Conservation (phyloP, 2,329 filamentous ascomycete species). For the Clonostachys byssicola region DNA sequence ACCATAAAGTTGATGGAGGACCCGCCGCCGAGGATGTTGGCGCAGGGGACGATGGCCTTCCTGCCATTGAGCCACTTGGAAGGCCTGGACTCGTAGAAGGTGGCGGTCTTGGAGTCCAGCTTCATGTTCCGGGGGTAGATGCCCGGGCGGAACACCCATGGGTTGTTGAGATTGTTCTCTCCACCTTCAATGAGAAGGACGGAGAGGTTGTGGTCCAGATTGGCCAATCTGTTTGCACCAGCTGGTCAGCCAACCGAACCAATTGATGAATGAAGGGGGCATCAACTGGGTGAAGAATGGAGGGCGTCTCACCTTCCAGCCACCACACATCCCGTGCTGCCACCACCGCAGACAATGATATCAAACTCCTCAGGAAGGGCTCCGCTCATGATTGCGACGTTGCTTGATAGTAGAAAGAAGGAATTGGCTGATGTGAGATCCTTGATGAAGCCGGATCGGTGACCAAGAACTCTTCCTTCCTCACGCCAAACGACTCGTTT, state of each 20-base stretch:
- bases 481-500: too few species aligned
- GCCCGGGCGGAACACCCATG: conserved; percentile 71
- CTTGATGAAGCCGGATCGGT: too few species aligned
- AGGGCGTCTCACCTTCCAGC: conserved; percentile 43
- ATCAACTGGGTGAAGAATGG: conserved; percentile 23
- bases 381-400: conserved; percentile 1
- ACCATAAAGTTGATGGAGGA: conserved; percentile 76
- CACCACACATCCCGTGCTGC: conserved; percentile 60
- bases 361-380: conserved; percentile 70
- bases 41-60: conserved; percentile 70
- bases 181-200: conserved; percentile 69
- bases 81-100: conserved; percentile 75
- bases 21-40: conserved; percentile 67
- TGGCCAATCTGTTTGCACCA: conserved; percentile 56
- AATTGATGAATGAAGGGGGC: conserved; percentile 5
- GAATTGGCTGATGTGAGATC: not conserved
- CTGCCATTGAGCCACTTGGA: conserved; percentile 69
- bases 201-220: conserved; percentile 69
- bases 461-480: too few species aligned
- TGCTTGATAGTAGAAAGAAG: not conserved
- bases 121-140: conserved; percentile 79
- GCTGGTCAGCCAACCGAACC: conserved; percentile 16
- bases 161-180: conserved; percentile 73
- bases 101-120: conserved; percentile 75
- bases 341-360: conserved; percentile 75